These are phyloP conservation scores for Grifola frondosa DNA, from an alignment of 1,284 basidiomycete species.

Conservation along the genomic window DNA sequence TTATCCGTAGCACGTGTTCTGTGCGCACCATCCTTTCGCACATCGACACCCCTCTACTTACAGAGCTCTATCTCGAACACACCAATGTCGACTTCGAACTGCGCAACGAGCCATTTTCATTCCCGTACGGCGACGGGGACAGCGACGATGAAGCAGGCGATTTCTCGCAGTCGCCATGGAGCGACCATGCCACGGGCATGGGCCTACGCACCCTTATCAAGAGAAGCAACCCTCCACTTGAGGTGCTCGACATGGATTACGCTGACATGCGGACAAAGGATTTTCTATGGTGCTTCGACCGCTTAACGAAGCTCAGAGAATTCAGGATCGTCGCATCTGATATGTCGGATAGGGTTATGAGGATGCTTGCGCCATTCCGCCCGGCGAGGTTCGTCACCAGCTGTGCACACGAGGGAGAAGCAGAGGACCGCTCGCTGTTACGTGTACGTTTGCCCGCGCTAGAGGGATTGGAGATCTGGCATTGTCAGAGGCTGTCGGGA, in stretches of 20 bases:
- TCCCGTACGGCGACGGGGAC: constrained; percentile 51
- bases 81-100: constrained; percentile 63
- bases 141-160: constrained; percentile 70
- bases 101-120: constrained; percentile 23
- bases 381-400: constrained; percentile 11
- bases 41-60: constrained; percentile 55
- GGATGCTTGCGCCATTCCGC: constrained; percentile 48
- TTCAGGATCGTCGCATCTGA: constrained; percentile 76
- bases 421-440: constrained; percentile 15
- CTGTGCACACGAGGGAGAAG: constrained; percentile 5
- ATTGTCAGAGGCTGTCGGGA: constrained; percentile 64
- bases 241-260: constrained; percentile 70
- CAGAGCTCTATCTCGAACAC: constrained; percentile 58
- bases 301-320: constrained; percentile 49
- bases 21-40: constrained; percentile 63
- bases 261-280: constrained; percentile 80
- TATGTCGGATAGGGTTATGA: constrained; percentile 71
- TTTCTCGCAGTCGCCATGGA: constrained; percentile 71
- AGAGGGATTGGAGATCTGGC: constrained; percentile 48
- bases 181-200: constrained; percentile 75
- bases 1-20: constrained; percentile 56
- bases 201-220: constrained; percentile 64
- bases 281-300: constrained; percentile 64
- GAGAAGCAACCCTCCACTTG: constrained; percentile 58
- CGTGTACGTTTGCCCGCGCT: constrained; percentile 54